These are phyloP conservation scores for Prunus armeniaca DNA, from an alignment of 306 rosid genomes.

Conservation along the genomic window DNA sequence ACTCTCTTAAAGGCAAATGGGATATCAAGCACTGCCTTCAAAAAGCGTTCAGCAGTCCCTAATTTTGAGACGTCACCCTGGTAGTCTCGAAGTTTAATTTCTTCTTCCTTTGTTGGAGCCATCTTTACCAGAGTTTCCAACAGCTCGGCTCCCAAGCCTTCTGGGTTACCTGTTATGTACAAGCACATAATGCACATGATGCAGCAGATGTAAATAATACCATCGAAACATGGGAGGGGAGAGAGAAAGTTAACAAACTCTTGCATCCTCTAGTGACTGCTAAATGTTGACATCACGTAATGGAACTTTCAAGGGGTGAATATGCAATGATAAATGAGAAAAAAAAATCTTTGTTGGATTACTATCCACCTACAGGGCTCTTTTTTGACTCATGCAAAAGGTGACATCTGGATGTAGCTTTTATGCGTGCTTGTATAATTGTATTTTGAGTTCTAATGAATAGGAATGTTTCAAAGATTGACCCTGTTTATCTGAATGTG, in stretches of 20 bases:
- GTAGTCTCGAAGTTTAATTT: constrained; percentile 77
- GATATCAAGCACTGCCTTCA: constrained; percentile 82
- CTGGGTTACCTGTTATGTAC: constrained; percentile 70
- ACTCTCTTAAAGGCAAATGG: constrained; percentile 93
- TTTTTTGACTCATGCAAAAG: neutral
- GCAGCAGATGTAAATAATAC: constrained; percentile 7
- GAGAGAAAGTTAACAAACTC: neutral
- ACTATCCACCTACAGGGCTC: neutral
- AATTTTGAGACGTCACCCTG: constrained; percentile 74
- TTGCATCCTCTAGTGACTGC: neutral
- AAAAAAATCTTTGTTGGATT: too few species aligned
- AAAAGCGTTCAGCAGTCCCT: constrained; percentile 95
- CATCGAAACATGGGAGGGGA: neutral
- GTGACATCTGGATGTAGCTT: neutral
- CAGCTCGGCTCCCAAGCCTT: constrained; percentile 89
- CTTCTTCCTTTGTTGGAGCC: constrained; percentile 99
- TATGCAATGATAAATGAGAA: neutral
- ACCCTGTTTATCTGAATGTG: neutral
- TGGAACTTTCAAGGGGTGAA: neutral
- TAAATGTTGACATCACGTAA: neutral
- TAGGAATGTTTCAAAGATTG: neutral
- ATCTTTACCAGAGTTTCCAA: constrained; percentile 96
- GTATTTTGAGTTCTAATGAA: neutral
- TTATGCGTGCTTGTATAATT: neutral
- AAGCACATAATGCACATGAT: constrained; percentile 25